These are phyloP conservation scores for Fusarium incarnatum DNA, from an alignment of 2,329 filamentous ascomycete species.

Conservation along the genomic window DNA sequence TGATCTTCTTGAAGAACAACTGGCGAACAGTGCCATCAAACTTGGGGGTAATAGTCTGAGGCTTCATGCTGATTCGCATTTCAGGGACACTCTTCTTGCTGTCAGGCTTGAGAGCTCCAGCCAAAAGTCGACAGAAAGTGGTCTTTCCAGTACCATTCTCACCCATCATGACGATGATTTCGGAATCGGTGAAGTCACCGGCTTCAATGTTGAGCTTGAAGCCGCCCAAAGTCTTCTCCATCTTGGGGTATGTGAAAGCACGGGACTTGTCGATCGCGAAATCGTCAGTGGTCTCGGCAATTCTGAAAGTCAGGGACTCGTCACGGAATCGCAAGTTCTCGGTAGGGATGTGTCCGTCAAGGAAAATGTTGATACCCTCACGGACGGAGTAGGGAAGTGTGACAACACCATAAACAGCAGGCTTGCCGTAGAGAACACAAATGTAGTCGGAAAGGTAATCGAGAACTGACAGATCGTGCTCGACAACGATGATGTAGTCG, in stretches of 20 bases:
- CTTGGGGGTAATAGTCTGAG: conserved; percentile 98
- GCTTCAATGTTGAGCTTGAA: conserved; percentile 86
- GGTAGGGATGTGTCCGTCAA: conserved; percentile 97
- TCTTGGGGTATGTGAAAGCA: conserved; percentile 86
- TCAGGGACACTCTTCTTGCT: conserved; percentile 80
- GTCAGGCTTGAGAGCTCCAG: conserved; percentile 93
- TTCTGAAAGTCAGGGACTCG: conserved; percentile 94
- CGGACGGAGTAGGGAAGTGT: conserved; percentile 95
- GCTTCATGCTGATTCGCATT: conserved; percentile 99
- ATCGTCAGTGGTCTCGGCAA: conserved; percentile 89
- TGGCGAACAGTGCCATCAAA: conserved; percentile 97
- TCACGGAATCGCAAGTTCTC: conserved; percentile 99
- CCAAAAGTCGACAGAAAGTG: conserved; percentile 96
- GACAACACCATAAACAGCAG: conserved; percentile 96
- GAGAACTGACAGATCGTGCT: conserved; percentile 98
- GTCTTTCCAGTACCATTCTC: conserved; percentile 99
- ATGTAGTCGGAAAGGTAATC: conserved; percentile 99
- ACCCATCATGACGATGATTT: conserved; percentile 99
- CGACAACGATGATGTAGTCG: conserved; percentile 98
- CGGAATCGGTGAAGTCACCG: conserved; percentile 94
- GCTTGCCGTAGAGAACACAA: conserved; percentile 95
- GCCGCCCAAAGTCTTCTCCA: conserved; percentile 91
- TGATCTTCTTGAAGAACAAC: conserved; percentile 99
- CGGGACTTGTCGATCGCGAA: conserved; percentile 86
- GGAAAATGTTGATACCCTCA: conserved; percentile 99